Conservation (phyloP, 2,329 filamentous ascomycete genomes). For the Calonectria multiphialidica region DNA sequence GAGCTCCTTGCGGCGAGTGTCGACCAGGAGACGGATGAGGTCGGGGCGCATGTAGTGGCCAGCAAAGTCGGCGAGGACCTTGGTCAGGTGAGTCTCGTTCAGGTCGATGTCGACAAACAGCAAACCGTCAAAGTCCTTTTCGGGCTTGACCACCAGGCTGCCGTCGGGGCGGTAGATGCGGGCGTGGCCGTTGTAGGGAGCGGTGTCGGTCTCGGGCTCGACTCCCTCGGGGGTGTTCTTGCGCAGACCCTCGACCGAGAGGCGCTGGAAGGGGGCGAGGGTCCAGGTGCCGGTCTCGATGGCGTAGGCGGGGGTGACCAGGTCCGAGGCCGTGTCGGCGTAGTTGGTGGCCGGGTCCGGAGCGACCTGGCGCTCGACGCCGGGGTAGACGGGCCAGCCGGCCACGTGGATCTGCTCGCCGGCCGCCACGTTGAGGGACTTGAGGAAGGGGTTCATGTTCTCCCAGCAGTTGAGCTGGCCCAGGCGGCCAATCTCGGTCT, state of each 20-base stretch:
- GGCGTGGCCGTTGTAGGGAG: slow-evolving; percentile 39
- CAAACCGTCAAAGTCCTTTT: slow-evolving; percentile 57
- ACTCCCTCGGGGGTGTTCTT: slow-evolving; percentile 42
- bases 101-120: slow-evolving; percentile 65
- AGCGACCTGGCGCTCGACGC: slow-evolving; percentile 33
- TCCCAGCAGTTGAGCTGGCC: slow-evolving; percentile 70
- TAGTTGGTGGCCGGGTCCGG: slow-evolving; percentile 44
- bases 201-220: slow-evolving; percentile 40
- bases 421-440: slow-evolving; percentile 41
- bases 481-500: slow-evolving; percentile 63
- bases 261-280: slow-evolving; percentile 40
- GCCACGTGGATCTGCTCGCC: slow-evolving; percentile 47
- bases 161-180: slow-evolving; percentile 43
- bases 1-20: slow-evolving; percentile 36
- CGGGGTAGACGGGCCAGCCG: slow-evolving; percentile 45
- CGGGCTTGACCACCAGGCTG: slow-evolving; percentile 38
- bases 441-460: slow-evolving; percentile 54
- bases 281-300: slow-evolving; percentile 43
- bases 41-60: slow-evolving; percentile 55
- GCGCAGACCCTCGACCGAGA: slow-evolving; percentile 39
- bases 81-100: slow-evolving; percentile 44
- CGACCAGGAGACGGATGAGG: slow-evolving; percentile 51
- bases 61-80: slow-evolving; percentile 49
- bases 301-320: slow-evolving; percentile 42
- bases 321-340: slow-evolving; percentile 38